phyloP scores from a whole-genome alignment of 345 rosid genomes.

The Xanthoceras sorbifolium region DNA sequence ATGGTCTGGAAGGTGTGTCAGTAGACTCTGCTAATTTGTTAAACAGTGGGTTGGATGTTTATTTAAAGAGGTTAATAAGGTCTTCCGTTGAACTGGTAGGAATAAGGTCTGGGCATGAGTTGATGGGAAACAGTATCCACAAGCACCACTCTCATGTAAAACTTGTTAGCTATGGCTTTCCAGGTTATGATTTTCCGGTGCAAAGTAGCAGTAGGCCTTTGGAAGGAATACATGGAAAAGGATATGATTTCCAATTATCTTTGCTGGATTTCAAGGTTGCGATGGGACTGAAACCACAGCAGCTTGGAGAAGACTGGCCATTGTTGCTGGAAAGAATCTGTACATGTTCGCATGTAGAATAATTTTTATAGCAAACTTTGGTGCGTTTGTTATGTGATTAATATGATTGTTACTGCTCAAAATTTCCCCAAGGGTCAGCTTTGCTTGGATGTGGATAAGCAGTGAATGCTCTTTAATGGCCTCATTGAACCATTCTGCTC shows the following conservation, averaged over 20 bases:
- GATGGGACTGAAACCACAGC: constrained; percentile 52
- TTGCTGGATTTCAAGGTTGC: constrained; percentile 39
- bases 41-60: constrained; percentile 39
- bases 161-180: constrained; percentile 35
- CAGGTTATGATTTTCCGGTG: constrained; percentile 26
- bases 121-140: constrained; percentile 16
- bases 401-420: constrained; percentile 18
- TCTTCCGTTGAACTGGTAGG: constrained; percentile 44
- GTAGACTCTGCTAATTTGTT: constrained; percentile 45
- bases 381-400: background rate
- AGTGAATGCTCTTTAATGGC: background rate
- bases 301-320: constrained; percentile 56
- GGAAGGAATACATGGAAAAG: constrained; percentile 9
- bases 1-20: constrained; percentile 47
- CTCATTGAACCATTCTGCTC: constrained; percentile 19
- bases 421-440: constrained; percentile 13
- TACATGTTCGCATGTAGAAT: constrained; percentile 23
- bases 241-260: constrained; percentile 13
- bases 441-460: constrained; percentile 9
- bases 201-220: constrained; percentile 21
- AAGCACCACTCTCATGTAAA: constrained; percentile 28
- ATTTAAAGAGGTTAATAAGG: constrained; percentile 45
- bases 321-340: constrained; percentile 50
- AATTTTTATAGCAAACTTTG: constrained; percentile 10
- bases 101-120: constrained; percentile 28